These are phyloP conservation scores for Trichoderma oligosporum DNA, from an alignment of 2,329 filamentous ascomycete species.

Conservation along the genomic window DNA sequence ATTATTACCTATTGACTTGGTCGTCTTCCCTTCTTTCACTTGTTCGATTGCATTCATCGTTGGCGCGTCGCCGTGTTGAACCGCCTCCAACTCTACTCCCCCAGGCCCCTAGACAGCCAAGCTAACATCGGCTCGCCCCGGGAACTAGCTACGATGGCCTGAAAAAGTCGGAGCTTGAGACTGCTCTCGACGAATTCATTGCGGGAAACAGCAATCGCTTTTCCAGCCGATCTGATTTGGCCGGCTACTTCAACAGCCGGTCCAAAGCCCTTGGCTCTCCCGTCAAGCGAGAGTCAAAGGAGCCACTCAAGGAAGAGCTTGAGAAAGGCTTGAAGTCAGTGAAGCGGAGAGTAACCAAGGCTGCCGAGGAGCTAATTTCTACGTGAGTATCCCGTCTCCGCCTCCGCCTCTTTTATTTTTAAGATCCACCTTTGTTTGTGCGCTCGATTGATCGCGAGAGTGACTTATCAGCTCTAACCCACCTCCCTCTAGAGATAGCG, in stretches of 20 bases:
- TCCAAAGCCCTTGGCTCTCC: slow-evolving; percentile 57
- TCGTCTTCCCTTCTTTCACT: neutral
- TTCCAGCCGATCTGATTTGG: slow-evolving; percentile 58
- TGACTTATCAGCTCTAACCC: slow-evolving; percentile 7
- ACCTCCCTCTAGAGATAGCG: slow-evolving; percentile 26
- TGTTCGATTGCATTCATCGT: neutral
- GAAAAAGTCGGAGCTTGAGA: slow-evolving; percentile 77
- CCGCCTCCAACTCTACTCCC: neutral
- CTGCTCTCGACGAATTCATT: slow-evolving; percentile 69
- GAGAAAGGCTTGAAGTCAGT: slow-evolving; percentile 43
- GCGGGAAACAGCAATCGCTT: slow-evolving; percentile 64
- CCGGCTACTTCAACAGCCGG: slow-evolving; percentile 72
- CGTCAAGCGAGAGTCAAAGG: slow-evolving; percentile 52
- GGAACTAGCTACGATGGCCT: slow-evolving; percentile 59
- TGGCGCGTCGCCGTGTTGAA: neutral
- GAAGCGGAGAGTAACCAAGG: slow-evolving; percentile 45
- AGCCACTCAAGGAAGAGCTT: slow-evolving; percentile 36
- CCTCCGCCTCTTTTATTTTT: neutral
- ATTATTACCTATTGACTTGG: no score
- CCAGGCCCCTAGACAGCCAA: no score
- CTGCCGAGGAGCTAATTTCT: slow-evolving; percentile 43
- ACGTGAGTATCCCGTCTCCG: slow-evolving; percentile 38
- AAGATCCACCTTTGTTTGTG: neutral
- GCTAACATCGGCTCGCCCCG: slow-evolving; percentile 17
- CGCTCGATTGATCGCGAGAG: neutral